These are phyloP conservation scores for Nothophoma quercina DNA, from an alignment of 2,329 filamentous ascomycete genomes.

Conservation along the genomic window DNA sequence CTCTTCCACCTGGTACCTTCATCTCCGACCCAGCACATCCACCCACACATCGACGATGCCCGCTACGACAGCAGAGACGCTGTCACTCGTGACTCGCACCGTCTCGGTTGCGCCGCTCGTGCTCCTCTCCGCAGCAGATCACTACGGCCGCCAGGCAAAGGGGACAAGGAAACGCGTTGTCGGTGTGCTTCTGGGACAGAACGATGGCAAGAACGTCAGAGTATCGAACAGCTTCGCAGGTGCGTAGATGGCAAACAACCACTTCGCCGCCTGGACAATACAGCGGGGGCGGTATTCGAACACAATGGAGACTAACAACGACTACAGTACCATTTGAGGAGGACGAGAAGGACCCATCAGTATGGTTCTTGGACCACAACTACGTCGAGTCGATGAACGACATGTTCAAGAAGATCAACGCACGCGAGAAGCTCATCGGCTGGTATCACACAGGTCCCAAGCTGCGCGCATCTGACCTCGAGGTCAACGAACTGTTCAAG, in stretches of 20 bases:
- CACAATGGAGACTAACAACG: constrained; percentile 30
- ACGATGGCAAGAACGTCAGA: constrained; percentile 93
- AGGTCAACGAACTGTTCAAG: constrained; percentile 99
- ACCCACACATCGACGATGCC: constrained; percentile 68
- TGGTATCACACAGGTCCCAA: constrained; percentile 99
- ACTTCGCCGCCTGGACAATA: constrained; percentile 24
- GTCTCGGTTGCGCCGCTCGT: constrained; percentile 98
- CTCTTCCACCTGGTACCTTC: constrained; percentile 1
- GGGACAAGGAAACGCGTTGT: constrained; percentile 89
- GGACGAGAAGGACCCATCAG: constrained; percentile 96
- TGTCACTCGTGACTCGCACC: constrained; percentile 91
- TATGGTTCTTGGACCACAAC: constrained; percentile 99
- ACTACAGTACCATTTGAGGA: constrained; percentile 91
- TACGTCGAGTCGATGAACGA: constrained; percentile 99
- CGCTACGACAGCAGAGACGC: constrained; percentile 93
- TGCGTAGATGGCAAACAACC: constrained; percentile 54
- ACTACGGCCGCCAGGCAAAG: constrained; percentile 94
- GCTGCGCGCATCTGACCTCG: constrained; percentile 91
- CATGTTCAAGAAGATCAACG: constrained; percentile 99
- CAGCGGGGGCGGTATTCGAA: constrained; percentile 6
- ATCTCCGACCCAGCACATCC: constrained; percentile 2
- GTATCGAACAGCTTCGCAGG: constrained; percentile 99
- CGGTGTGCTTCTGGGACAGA: constrained; percentile 92
- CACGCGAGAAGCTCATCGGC: constrained; percentile 96
- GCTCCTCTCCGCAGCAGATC: constrained; percentile 96